Evolutionary conservation across 495 filamentous ascomycete genomes (phyloP).

Genomic region (Hyaloscypha bicolor): DNA sequence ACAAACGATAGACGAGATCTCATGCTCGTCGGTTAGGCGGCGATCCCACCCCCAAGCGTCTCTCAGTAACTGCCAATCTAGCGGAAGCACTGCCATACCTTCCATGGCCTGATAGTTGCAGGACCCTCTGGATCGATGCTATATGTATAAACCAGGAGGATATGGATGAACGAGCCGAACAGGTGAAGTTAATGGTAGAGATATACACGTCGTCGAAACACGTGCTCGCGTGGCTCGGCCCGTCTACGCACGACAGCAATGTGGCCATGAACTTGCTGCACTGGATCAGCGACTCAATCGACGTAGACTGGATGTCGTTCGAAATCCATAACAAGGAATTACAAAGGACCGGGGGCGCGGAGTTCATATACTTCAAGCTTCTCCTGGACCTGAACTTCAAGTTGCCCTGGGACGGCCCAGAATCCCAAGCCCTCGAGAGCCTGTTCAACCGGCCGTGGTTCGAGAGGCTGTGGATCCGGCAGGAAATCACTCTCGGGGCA

Average conservation of each 20-base stretch:
- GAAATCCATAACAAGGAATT: no score
- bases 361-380: no score
- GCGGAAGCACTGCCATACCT: neutral
- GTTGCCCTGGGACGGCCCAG: no score
- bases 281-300: no score
- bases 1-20: no score
- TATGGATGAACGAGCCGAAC: neutral
- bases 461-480: conserved; percentile 9
- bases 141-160: neutral
- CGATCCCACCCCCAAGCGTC: neutral
- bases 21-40: no score
- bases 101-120: neutral
- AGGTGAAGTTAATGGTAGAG: neutral
- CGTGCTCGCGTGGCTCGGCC: neutral
- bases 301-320: no score
- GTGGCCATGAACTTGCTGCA: no score
- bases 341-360: no score
- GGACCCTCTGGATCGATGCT: neutral
- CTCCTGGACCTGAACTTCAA: no score
- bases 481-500: neutral
- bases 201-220: neutral
- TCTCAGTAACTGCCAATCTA: neutral
- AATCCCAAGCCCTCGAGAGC: neutral
- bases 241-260: no score
- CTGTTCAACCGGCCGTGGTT: conserved; percentile 5